These are phyloP conservation scores for Cyphellophora attinorum DNA, from an alignment of 2,329 filamentous ascomycete species.

Conservation along the genomic window DNA sequence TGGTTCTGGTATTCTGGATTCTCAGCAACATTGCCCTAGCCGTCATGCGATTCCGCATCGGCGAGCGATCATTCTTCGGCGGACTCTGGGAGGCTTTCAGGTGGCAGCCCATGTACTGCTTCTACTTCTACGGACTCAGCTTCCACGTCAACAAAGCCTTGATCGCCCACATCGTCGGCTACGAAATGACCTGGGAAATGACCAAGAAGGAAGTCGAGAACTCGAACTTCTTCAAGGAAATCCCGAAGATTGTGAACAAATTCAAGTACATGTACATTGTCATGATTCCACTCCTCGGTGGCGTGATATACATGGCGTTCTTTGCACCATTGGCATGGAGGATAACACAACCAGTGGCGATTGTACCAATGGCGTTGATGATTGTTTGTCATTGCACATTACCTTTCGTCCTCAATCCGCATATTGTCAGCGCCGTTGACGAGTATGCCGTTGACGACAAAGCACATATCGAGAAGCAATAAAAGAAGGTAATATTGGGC, in stretches of 20 bases:
- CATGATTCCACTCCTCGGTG: constrained; percentile 15
- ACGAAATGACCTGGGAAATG: constrained; percentile 77
- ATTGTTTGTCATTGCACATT: constrained; percentile 11
- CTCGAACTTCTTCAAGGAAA: constrained; percentile 75
- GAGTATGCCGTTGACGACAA: constrained; percentile 12
- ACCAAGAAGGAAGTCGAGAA: constrained; percentile 74
- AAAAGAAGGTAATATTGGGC: too few species aligned
- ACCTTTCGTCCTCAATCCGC: constrained; percentile 11
- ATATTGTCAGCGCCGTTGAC: constrained; percentile 11
- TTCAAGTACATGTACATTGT: constrained; percentile 61
- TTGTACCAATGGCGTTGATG: constrained; percentile 56
- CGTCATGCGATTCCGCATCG: constrained; percentile 53
- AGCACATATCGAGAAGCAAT: constrained; percentile 10
- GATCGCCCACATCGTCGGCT: constrained; percentile 71
- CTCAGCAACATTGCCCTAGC: constrained; percentile 52
- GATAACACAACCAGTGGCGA: constrained; percentile 49
- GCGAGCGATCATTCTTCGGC: constrained; percentile 41
- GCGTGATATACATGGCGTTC: constrained; percentile 21
- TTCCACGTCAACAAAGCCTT: constrained; percentile 73
- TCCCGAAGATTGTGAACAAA: constrained; percentile 65
- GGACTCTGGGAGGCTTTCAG: constrained; percentile 50
- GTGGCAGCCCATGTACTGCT: constrained; percentile 53
- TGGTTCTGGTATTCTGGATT: constrained; percentile 55
- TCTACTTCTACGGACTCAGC: constrained; percentile 63
- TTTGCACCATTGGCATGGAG: constrained; percentile 28